Conservation (phyloP, 176 grass and related monocot species). For the Elymus sibiricus region DNA sequence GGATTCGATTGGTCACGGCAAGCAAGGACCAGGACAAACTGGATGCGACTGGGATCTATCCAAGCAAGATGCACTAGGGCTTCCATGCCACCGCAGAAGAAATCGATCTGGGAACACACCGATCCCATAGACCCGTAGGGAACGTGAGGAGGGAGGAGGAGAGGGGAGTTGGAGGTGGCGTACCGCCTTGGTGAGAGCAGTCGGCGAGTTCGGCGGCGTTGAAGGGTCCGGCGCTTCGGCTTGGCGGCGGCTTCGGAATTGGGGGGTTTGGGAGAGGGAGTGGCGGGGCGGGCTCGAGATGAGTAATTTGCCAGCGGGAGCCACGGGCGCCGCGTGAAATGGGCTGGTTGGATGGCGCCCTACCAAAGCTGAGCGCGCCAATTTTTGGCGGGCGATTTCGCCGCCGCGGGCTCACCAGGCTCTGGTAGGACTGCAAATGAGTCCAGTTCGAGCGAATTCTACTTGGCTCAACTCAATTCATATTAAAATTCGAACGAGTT, state of each 20-base stretch:
- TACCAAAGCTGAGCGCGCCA: neutral
- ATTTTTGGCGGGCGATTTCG: neutral
- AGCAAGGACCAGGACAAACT: neutral
- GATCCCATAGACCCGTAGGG: neutral
- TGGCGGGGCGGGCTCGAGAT: neutral
- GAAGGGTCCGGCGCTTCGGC: conserved; percentile 1
- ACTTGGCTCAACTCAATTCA: too few relatives aligned
- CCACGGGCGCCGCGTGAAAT: neutral
- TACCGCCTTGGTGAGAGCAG: neutral
- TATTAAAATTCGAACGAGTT: too few relatives aligned
- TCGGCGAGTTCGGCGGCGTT: neutral
- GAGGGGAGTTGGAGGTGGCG: neutral
- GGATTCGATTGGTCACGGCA: neutral
- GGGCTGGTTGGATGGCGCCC: neutral
- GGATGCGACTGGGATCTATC: neutral
- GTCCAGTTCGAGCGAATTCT: too few relatives aligned
- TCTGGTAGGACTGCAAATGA: too few relatives aligned
- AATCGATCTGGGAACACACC: neutral
- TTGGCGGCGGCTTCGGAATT: neutral
- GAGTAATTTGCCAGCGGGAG: neutral
- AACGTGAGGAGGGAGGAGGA: neutral
- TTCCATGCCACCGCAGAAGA: neutral
- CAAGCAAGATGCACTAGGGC: neutral
- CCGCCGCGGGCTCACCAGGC: neutral
- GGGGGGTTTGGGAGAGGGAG: neutral